Base-by-base conservation (phyloP, 2,329 filamentous ascomycete genomes). In the Fusarium devonianum region DNA sequence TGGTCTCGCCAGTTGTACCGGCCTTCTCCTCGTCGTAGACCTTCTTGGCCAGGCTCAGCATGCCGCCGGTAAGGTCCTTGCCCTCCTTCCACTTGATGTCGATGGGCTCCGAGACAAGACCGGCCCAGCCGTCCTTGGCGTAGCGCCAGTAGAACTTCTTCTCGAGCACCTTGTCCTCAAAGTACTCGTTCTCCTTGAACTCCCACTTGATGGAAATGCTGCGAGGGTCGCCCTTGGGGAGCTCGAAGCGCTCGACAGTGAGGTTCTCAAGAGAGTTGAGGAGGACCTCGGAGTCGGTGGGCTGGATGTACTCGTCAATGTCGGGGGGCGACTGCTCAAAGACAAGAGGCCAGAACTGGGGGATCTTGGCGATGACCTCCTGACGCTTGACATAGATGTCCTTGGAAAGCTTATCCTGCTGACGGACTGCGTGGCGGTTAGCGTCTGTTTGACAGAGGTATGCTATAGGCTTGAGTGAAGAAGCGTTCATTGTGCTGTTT, bases 281-380 rank as follows among this genome's bases (percentile, higher is more conserved):
- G 50, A 97, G 82, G 54, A 94, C 76, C 7, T 82, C 81, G 11
- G 87, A 85, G 76, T 97, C 93, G 37, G 83, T 82, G 32, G 90
- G 88, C 69, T 91, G 87, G 69, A 97, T 88, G 79, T 87, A 92
- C 73, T 91, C 87, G 75, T 96, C 92, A 63, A 99, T 83, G 57
- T 96, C 91, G 35, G 83, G 80, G 2, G 92, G 92, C 3, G 89
- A 86, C 75, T 92, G 88, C 77, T 96, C 90, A 70, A 97, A 82
- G 48, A 97, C 92, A 49, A 95, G 83, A n/a, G 90, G 81, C 94
- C 94, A 97, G 84, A 97, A 99, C 76, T 90, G 85, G 63, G 85
- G 83, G 68, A 97, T 92, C 67, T 86, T 79, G 57, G 82, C 73
- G 58, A 94, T 78, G 58, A 91, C 74, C 63, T 83, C 80, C 60